Evolutionary conservation across 345 rosid genomes (phyloP).

Genomic region (Populus euphratica): DNA sequence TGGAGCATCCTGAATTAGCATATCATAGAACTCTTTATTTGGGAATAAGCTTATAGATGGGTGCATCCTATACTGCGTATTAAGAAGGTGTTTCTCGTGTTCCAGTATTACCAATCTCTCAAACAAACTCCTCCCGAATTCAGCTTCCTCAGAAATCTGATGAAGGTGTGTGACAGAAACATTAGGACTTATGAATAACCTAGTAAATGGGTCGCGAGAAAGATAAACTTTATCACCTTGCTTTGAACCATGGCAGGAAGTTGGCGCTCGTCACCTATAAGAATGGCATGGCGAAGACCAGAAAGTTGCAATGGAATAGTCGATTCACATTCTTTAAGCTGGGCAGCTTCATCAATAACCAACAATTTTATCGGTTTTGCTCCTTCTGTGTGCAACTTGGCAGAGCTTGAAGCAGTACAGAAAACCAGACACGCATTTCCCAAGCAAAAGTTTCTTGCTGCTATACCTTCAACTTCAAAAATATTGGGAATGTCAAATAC

Average conservation of each 20-base stretch:
- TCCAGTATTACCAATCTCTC: conserved; percentile 22
- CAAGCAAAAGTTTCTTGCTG: conserved; percentile 22
- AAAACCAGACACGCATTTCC: conserved; percentile 31
- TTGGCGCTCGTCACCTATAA: conserved; percentile 48
- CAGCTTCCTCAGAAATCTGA: conserved; percentile 24
- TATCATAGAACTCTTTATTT: conserved; percentile 22
- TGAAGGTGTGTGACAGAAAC: not conserved
- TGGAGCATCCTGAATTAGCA: conserved; percentile 15
- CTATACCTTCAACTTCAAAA: not conserved
- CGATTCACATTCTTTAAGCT: conserved; percentile 56
- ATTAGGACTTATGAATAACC: not conserved
- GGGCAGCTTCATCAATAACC: conserved; percentile 56
- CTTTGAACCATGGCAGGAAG: conserved; percentile 52
- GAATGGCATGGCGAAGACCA: conserved; percentile 39
- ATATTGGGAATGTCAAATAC: conserved; percentile 1
- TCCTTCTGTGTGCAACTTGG: conserved; percentile 23
- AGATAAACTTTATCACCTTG: conserved; percentile 16
- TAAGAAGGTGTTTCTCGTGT: conserved; percentile 19
- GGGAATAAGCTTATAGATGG: conserved; percentile 35
- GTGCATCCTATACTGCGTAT: conserved; percentile 35
- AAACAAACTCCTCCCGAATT: conserved; percentile 31
- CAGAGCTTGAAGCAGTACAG: conserved; percentile 46
- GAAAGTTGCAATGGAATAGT: conserved; percentile 43
- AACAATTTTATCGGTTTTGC: conserved; percentile 23
- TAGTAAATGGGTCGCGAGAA: not conserved